Evolutionary conservation across 2,329 filamentous ascomycete genomes (phyloP), one percentile per base, ranked within the genome.

Genomic region (Colletotrichum sp.): DNA sequence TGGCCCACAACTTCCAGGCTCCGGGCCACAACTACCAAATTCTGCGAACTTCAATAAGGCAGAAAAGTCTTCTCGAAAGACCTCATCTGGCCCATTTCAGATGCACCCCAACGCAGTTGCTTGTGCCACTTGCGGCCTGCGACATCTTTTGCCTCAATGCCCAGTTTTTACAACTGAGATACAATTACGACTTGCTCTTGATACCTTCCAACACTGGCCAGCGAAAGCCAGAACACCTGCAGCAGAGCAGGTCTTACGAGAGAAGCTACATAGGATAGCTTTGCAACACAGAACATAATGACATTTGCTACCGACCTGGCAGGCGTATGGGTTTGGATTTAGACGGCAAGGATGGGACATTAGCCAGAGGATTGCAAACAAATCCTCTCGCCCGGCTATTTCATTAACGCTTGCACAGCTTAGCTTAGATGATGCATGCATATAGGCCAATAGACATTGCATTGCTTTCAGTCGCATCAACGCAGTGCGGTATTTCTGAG

Each of bases 111-210:
- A 62, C 26, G 74, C 74, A 55, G 26, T 49, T 26, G n/a, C 39
- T 21, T 77, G 75, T 49, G 62, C 30, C 28, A 57, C 36, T 6
- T 77, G 75, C 67, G 26, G 62, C 30, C 63, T 77, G 16, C 75
- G 52, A 16, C 75, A 77, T 68, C 34, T 68, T 21, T 57, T 39
- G 26, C 24, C 10, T 44, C 28, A 70, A 10, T 77, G 75, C 63
- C 55, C 67, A 44, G 26, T n/a, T 8, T 44, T 66, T 28, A 44
- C 30, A 30, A 71, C 75, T 18, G 72, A 78, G 26, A 44, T 44
- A 36, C 72, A 78, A 13, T 24, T 78, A 28, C 76, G 77, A 15
- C 63, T 78, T 63, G 72, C 76, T 49, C 69, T 78, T 21, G 77
- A 78, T n/a, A 49, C 64, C 13, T 28, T 78, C 30, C 60, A 32